Percentiles rank a stretch among this genome's conserved stretches.
These are phyloP conservation scores for Coelastrella sp. DNA, from an alignment of 139 green algal genomes.

Conservation along the genomic window DNA sequence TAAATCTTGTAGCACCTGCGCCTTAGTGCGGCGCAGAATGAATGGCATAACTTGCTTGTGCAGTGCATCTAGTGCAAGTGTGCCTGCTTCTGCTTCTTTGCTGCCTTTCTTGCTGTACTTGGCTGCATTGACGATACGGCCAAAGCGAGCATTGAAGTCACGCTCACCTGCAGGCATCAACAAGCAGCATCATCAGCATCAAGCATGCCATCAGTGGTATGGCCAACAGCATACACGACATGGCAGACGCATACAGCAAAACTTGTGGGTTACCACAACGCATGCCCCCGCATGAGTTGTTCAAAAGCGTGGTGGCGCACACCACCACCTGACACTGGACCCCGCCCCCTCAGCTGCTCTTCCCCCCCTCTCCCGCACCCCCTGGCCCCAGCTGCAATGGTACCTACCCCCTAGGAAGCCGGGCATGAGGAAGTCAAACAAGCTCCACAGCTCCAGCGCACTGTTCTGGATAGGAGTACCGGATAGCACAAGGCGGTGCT, in stretches of 20 bases:
- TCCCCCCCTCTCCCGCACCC: too few species aligned
- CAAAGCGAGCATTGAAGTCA: conserved; percentile 91
- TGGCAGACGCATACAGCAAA: too few species aligned
- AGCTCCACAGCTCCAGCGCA: conserved; percentile 94
- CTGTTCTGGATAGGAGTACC: conserved; percentile 97
- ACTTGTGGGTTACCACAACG: too few species aligned
- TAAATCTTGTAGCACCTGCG: conserved; percentile 94
- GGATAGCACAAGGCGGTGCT: conserved; percentile 92
- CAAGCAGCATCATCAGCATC: background rate
- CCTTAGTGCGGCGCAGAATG: conserved; percentile 96
- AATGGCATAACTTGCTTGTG: conserved; percentile 98
- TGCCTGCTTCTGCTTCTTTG: conserved; percentile 75
- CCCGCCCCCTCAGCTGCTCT: too few species aligned
- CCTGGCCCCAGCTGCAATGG: background rate
- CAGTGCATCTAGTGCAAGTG: conserved; percentile 91
- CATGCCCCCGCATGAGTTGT: too few species aligned
- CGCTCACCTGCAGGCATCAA: conserved; percentile 34
- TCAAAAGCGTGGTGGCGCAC: too few species aligned
- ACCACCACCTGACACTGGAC: too few species aligned
- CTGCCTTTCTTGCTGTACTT: conserved; percentile 73
- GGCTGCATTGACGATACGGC: conserved; percentile 77
- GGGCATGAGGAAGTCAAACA: conserved; percentile 99
- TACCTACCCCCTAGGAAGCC: conserved; percentile 87
- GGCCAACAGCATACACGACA: too few species aligned
- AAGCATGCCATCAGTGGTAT: too few species aligned